Percentiles rank a stretch among this genome's conserved stretches.
These are phyloP conservation scores for Sicyos edulis DNA, from an alignment of 306 rosid genomes.

Conservation along the genomic window DNA sequence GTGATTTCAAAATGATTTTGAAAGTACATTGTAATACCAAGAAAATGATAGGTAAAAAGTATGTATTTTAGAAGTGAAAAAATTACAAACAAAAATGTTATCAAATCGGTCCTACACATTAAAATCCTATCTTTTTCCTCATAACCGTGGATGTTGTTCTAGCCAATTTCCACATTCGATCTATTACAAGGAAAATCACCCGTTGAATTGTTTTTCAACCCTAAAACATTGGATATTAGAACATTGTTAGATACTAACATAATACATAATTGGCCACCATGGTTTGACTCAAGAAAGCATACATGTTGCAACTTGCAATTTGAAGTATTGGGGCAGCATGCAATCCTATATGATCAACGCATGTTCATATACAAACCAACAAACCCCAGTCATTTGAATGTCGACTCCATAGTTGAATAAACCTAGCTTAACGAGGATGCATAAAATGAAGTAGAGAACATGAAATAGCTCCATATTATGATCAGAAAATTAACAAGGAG, in stretches of 20 bases:
- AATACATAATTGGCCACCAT: neutral
- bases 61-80: neutral
- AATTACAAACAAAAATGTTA: neutral
- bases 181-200: neutral
- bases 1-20: neutral
- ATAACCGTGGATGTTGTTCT: neutral
- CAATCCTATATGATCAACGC: slow-evolving; percentile 6
- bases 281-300: neutral
- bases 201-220: neutral
- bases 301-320: neutral
- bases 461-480: neutral
- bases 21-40: neutral
- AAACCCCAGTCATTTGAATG: neutral
- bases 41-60: neutral
- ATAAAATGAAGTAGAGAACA: neutral
- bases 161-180: neutral
- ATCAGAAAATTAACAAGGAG: neutral
- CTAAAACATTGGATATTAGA: neutral
- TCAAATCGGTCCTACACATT: neutral
- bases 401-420: neutral
- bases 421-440: neutral
- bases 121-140: neutral
- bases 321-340: neutral
- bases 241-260: neutral
- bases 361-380: neutral